Conservation (phyloP, 1,284 basidiomycete genomes). For the Pisolithus thermaeus region DNA sequence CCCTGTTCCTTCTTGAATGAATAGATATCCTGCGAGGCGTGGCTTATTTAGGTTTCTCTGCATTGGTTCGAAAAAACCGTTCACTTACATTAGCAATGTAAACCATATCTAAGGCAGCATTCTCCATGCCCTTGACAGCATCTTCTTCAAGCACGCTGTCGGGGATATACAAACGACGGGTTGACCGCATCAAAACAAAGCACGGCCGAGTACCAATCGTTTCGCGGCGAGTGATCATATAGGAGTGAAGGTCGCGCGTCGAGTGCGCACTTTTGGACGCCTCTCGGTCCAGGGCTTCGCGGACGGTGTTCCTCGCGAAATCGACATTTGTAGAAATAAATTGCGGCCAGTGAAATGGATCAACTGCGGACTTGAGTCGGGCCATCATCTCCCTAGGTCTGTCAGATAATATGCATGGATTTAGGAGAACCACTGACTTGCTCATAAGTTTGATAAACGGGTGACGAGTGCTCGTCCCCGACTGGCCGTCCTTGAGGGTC, state of each 20-base stretch:
- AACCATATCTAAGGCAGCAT: constrained; percentile 23
- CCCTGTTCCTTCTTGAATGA: constrained; percentile 26
- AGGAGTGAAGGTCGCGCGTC: constrained; percentile 18
- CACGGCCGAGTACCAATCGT: constrained; percentile 25
- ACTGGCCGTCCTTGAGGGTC: constrained; percentile 16
- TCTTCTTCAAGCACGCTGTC: constrained; percentile 18
- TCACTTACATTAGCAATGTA: constrained; percentile 23
- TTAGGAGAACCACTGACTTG: constrained; percentile 12
- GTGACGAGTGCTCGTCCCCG: constrained; percentile 10
- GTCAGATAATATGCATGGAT: background rate
- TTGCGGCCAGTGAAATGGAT: constrained; percentile 26
- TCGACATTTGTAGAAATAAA: constrained; percentile 19
- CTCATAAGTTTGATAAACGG: constrained; percentile 19
- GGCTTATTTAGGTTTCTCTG: background rate
- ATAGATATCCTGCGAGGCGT: constrained; percentile 20
- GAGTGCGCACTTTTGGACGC: constrained; percentile 10
- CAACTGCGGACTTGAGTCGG: constrained; percentile 18
- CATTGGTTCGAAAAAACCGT: background rate
- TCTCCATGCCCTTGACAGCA: constrained; percentile 23
- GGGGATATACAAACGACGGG: constrained; percentile 23
- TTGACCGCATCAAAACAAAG: constrained; percentile 25
- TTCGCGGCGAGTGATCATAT: constrained; percentile 25
- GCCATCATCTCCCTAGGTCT: constrained; percentile 21
- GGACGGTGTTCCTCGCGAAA: constrained; percentile 18
- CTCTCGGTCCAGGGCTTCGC: constrained; percentile 25